phyloP scores from a whole-genome alignment of 345 rosid species.

The Chamaenerion angustifolium region DNA sequence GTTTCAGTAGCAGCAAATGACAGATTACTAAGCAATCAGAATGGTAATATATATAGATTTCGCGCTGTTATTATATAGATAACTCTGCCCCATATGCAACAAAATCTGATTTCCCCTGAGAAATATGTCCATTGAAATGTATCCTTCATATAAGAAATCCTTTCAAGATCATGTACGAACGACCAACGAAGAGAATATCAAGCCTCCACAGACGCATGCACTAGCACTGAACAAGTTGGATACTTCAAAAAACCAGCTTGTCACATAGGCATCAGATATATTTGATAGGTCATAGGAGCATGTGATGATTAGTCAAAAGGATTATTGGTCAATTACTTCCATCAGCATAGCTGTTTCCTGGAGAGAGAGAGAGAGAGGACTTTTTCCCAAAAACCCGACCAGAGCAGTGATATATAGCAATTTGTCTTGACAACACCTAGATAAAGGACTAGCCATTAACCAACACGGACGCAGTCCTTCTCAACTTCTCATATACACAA shows the following conservation, averaged over 20 bases:
- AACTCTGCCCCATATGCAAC: background rate
- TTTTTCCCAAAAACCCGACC: background rate
- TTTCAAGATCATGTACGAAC: background rate
- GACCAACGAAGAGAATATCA: background rate
- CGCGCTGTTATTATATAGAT: background rate
- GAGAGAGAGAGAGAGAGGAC: background rate
- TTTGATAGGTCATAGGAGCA: background rate
- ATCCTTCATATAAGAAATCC: slow-evolving; percentile 1
- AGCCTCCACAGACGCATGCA: background rate
- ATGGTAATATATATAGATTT: background rate
- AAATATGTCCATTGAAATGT: background rate
- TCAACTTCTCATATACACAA: background rate
- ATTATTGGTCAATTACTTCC: background rate
- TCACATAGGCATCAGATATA: background rate
- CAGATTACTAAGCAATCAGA: slow-evolving; percentile 13
- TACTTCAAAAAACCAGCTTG: slow-evolving; percentile 1
- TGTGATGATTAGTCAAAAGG: slow-evolving; percentile 1
- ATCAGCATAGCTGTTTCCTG: background rate
- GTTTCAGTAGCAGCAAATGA: slow-evolving; percentile 29
- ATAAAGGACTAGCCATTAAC: background rate
- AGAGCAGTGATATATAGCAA: background rate
- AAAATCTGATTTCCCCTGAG: too few relatives aligned
- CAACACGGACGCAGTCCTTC: slow-evolving; percentile 2
- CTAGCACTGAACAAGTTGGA: background rate
- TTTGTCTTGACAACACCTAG: background rate